phyloP scores from a whole-genome alignment of 306 rosid genomes.

The Quercus aquifolioides region DNA sequence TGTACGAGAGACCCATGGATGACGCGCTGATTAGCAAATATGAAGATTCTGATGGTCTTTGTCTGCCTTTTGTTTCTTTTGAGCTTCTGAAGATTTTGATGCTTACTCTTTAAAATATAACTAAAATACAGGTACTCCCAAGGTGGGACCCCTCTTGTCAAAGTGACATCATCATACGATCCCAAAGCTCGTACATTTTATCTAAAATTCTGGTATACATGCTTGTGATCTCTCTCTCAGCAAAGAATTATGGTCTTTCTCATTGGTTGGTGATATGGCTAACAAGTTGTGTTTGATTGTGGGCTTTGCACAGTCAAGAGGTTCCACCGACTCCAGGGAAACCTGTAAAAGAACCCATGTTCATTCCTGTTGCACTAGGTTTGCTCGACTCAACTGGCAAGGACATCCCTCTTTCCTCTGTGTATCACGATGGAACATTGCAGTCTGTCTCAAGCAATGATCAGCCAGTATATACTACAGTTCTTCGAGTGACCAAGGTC shows the following conservation, averaged over 20 bases:
- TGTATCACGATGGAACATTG: conserved; percentile 68
- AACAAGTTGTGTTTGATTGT: conserved; percentile 31
- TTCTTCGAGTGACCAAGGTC: conserved; percentile 92
- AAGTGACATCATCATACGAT: conserved; percentile 70
- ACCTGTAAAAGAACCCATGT: conserved; percentile 83
- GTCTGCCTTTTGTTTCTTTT: conserved; percentile 14
- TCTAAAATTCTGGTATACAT: conserved; percentile 70
- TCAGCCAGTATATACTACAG: conserved; percentile 62
- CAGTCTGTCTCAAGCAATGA: conserved; percentile 49
- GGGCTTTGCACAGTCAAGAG: conserved; percentile 64
- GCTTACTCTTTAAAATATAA: conserved; percentile 3
- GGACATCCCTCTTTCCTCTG: conserved; percentile 61
- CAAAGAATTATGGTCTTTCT: conserved; percentile 5
- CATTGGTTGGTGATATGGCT: conserved; percentile 22
- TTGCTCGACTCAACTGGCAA: conserved; percentile 75
- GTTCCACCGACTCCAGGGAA: conserved; percentile 91
- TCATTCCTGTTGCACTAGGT: conserved; percentile 85
- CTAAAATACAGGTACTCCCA: conserved; percentile 83
- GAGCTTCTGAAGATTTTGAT: conserved; percentile 2
- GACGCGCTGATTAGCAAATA: too few species aligned
- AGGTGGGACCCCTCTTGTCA: conserved; percentile 91
- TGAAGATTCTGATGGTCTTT: too few species aligned
- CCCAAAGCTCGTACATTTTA: conserved; percentile 67
- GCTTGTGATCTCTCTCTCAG: conserved; percentile 8
- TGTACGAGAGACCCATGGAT: too few species aligned